Base-by-base conservation (phyloP, 306 rosid species). In the Inga leiocalycina region DNA sequence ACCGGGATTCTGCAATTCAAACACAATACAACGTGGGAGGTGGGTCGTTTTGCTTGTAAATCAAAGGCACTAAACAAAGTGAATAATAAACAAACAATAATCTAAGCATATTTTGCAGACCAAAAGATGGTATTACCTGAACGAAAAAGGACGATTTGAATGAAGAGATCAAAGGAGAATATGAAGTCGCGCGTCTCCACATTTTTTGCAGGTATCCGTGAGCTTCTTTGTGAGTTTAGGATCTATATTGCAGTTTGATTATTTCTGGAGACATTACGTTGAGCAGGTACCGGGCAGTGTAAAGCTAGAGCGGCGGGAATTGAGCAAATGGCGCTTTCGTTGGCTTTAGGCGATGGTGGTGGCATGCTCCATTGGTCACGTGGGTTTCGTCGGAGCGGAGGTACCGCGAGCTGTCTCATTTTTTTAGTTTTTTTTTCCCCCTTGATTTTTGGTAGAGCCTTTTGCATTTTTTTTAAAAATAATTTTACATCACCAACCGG, bases 171-270 rank as follows among this genome's bases (percentile, higher is more conserved):
- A 83, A 76, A 74, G 84, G 80, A 61, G 88, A 66, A 59, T 82
- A 45, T 45, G 89, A 81, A 87, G 83, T 64, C 43, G 81, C 80
- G 79, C 91, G 93, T 85, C 92, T 83, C 93, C 93, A 90, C 96
- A 90, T 88, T 44, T 84, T 5, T 43, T 35, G 78, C 46, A 15
- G 45, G 51, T 27, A 32, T 14, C 13, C 8, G 13, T 5, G 34
- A 5, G 52, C 64, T 34, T 77, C 57, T 61, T 39, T 34, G 20
- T 27, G 81, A 30, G 24, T 15, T n/a, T 46, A 57, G 59, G 73
- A 35, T 67, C 62, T 64, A 61, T 20, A 43, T 3, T 49, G 30
- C 24, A 59, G 46, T n/a, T 65, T 68, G 20, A 78, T 72, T 27
- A 67, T 49, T 81, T 35, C 35, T n/a, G 3, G 80, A 74, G 83